A percentile compares a stretch with the other conserved stretches of the same genome.
phyloP scores from a whole-genome alignment of 257 asterid species.

The Nyctanthes arbortristis region DNA sequence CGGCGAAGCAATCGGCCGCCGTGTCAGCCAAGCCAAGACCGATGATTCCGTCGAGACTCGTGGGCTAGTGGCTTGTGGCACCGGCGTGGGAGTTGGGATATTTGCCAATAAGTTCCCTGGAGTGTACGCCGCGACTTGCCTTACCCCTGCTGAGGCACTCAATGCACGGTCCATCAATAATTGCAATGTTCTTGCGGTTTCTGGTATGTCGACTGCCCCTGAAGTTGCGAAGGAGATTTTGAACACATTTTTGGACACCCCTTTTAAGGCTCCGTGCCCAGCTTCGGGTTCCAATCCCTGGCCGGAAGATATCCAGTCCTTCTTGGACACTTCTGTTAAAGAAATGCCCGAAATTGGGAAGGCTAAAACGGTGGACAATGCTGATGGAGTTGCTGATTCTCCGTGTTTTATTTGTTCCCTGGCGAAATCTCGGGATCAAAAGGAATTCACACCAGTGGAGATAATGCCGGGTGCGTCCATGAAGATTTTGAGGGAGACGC shows the following conservation, averaged over 20 bases:
- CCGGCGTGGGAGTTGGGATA: conserved; percentile 87
- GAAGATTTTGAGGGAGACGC: conserved; percentile 69
- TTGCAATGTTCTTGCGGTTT: conserved; percentile 77
- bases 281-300: conserved; percentile 80
- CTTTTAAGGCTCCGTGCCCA: conserved; percentile 84
- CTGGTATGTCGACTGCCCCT: conserved; percentile 70
- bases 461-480: conserved; percentile 86
- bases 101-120: conserved; percentile 92
- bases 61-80: conserved; percentile 84
- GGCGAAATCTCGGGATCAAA: conserved; percentile 46
- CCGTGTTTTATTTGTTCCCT: conserved; percentile 66
- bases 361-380: background rate
- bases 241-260: conserved; percentile 56
- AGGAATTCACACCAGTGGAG: conserved; percentile 57
- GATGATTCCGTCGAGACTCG: conserved; percentile 51
- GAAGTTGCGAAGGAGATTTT: conserved; percentile 56
- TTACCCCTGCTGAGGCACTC: conserved; percentile 60
- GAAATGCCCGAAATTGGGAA: conserved; percentile 65
- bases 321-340: conserved; percentile 48
- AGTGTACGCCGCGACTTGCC: conserved; percentile 82
- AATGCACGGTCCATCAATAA: conserved; percentile 82
- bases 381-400: conserved; percentile 20
- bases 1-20: conserved; percentile 79
- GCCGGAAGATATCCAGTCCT: conserved; percentile 68
- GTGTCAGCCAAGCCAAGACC: conserved; percentile 52